Evolutionary conservation across 2,329 filamentous ascomycete species (phyloP), one percentile per base, ranked within the genome.

Genomic region (Scedosporium boydii): DNA sequence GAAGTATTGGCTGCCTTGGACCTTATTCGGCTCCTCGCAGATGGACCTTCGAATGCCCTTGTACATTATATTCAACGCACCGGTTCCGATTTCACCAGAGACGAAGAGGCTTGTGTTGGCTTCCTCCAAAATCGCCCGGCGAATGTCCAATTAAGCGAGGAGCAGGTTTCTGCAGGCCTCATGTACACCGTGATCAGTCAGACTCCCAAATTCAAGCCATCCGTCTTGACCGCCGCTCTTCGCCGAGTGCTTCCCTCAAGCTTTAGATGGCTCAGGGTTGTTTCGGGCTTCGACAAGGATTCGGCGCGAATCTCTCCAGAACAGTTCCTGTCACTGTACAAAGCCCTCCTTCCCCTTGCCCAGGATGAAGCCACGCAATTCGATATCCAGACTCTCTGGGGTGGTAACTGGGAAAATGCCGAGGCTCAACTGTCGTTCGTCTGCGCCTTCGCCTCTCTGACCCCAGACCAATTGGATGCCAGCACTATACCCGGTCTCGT

Each of bases 371-470:
- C 69, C 26, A 68, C 66, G 14, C 68, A 69, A 21, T 86, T 98
- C 68, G 91, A 97, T 71, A 88, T 99, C 55, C 92, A 97, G 72
- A 83, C 82, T 46, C 79, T 99, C 23, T 98, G 95, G 93, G 93
- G 93, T 63, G 93, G 93, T 69, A 80, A 85, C 65, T 99, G 96
- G 93, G 86, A 88, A 65, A 85, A 96, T 67, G 84, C 89, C 14
- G 87, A 96, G 65, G 91, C 95, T 0, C 93, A 98, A 67, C 78
- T 99, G 42, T 96, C 93, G n/a, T 97, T 98, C 72, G 85, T 98
- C 61, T 88, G 89, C 66, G 92, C 92, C 18, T 97, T 93, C 72
- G 82, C 93, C 23, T 90, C 89, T 3, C 82, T 93, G 63, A 84
- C 83, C 12, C 82, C 88, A 0, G 84, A 90, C 29, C 85, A 93